Percentiles rank a stretch among this genome's conserved stretches.
These are phyloP conservation scores for Melanomma pulvis-pyrius DNA, from an alignment of 495 filamentous ascomycete genomes.

Conservation along the genomic window DNA sequence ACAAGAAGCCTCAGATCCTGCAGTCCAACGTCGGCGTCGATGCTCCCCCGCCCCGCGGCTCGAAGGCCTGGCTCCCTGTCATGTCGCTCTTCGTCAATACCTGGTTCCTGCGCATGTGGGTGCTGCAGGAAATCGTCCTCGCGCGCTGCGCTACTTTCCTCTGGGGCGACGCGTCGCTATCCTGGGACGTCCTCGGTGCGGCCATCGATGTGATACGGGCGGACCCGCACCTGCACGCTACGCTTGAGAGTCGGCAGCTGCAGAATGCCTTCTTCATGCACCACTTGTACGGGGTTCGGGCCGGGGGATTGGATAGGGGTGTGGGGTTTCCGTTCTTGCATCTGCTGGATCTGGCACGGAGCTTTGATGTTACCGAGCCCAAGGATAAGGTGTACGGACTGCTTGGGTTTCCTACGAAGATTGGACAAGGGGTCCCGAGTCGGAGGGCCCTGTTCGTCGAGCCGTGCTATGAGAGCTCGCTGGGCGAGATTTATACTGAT, in stretches of 20 bases:
- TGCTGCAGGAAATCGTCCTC: constrained; percentile 34
- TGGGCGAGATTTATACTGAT: constrained; percentile 10
- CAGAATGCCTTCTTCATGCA: constrained; percentile 38
- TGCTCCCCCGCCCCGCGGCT: neutral
- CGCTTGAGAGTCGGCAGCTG: constrained; percentile 3
- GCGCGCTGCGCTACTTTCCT: constrained; percentile 14
- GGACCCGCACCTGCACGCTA: constrained; percentile 1
- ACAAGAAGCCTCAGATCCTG: neutral
- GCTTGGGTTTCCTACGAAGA: constrained; percentile 30
- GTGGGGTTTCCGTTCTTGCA: constrained; percentile 26
- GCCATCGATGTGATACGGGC: constrained; percentile 11
- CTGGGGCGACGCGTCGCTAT: constrained; percentile 25
- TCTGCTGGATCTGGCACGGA: constrained; percentile 25
- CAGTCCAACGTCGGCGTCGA: neutral
- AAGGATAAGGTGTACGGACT: constrained; percentile 35
- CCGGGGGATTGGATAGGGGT: neutral
- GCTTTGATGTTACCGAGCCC: constrained; percentile 29
- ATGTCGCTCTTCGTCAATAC: constrained; percentile 14
- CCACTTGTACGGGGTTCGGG: neutral
- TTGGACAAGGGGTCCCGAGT: constrained; percentile 8
- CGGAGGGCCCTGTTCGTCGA: constrained; percentile 12
- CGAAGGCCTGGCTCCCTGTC: constrained; percentile 10
- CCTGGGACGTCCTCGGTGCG: constrained; percentile 20
- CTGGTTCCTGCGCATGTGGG: constrained; percentile 37
- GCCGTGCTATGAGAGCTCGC: constrained; percentile 16